phyloP scores from a whole-genome alignment of 2,329 filamentous ascomycete genomes.

The Paracamarosporium sp. region DNA sequence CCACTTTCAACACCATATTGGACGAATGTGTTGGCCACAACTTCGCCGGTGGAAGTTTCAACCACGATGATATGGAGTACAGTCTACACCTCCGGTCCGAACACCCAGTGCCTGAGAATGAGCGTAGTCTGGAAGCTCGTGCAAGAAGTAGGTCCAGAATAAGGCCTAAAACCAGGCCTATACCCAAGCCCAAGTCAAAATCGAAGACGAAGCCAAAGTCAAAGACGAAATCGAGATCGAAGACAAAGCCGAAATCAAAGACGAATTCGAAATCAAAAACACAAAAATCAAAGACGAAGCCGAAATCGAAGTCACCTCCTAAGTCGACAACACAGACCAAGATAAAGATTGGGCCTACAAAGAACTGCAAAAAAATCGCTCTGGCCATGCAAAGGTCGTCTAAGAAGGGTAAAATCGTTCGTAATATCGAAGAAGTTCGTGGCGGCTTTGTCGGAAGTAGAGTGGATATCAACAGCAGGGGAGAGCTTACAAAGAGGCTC shows the following conservation, averaged over 20 bases:
- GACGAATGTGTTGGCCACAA: background rate
- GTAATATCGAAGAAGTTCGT: background rate
- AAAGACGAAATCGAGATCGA: too few species aligned
- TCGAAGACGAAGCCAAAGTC: too few species aligned
- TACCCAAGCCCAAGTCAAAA: background rate
- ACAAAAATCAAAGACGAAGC: slow-evolving; percentile 53
- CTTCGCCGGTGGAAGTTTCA: background rate
- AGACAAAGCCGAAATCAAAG: background rate
- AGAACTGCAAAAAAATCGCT: slow-evolving; percentile 41
- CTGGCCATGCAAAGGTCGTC: background rate
- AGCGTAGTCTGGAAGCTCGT: background rate
- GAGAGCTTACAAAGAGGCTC: background rate
- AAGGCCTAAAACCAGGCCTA: background rate
- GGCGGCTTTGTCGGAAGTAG: slow-evolving; percentile 4
- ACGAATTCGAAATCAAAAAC: slow-evolving; percentile 47
- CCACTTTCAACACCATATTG: background rate
- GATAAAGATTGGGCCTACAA: slow-evolving; percentile 55
- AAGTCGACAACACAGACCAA: slow-evolving; percentile 62
- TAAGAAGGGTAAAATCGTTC: background rate
- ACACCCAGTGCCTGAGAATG: background rate
- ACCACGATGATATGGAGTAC: background rate
- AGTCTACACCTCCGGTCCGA: background rate
- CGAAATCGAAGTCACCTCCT: slow-evolving; percentile 31
- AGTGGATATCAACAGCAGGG: slow-evolving; percentile 1
- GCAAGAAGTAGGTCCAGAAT: background rate